Base-by-base conservation (phyloP, 163 green algal species). In the Scenedesmus sp. region DNA sequence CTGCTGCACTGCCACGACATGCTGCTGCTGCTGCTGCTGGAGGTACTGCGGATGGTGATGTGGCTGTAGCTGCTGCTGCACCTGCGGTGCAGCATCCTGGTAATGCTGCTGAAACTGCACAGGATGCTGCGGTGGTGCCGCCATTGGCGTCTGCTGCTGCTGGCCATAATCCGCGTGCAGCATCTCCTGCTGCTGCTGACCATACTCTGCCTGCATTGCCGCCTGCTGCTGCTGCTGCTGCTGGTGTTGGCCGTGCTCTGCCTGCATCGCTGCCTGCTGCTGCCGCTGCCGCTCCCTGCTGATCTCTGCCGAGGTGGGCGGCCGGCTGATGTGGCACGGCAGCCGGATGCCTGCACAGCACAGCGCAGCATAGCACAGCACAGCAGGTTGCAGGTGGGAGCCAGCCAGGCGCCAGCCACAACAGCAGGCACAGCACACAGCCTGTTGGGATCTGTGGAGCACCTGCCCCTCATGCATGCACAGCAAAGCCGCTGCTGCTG, bases 301-400 rank as follows among this genome's bases (percentile, higher is more conserved):
- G 9, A 84, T 55, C 46, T 90, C 86, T 34, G 86, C 70, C 23
- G 86, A n/a, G 3, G 70, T 90, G 5, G 86, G 86, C 23, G 86
- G 86, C 55, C 57, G 76, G 12, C 54, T 4, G 13, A 90, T 70
- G 76, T 85, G 86, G 46, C 56, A 76, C 7, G 86, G 86, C 70
- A 90, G 55, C 20, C 86, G 57, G 7, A 90, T 26, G 60, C 86
- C 86, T 90, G 86, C 52, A 4, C 81, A 54, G 54, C 77, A 59
- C 77, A n/a, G 12, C 76, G 8, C 46, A 55, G 46, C 5, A 26
- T 26, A 56, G 34, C 12, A 18, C 77, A 46, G 54, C 54, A 67
- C 54, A 23, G 16, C 52, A 34, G 10, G 4, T 10, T 16, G 23
- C 5, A 16, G 81, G 18, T 46, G 54, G 34, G 18, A 86, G 18